These are phyloP conservation scores for Parsonsia alboflavescens DNA, from an alignment of 257 asterid species.

Conservation along the genomic window DNA sequence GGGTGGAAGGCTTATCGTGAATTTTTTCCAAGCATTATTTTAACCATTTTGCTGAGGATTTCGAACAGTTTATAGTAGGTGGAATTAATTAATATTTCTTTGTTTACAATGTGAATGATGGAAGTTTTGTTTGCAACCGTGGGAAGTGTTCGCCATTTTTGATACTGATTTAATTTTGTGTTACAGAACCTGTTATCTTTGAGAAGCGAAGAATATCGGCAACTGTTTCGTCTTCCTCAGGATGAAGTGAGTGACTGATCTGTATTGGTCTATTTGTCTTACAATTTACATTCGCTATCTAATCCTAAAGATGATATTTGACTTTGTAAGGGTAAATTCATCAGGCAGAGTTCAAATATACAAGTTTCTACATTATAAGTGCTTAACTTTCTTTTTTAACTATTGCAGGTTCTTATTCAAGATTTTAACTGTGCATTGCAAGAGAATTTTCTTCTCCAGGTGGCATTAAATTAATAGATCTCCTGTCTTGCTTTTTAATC, in stretches of 20 bases:
- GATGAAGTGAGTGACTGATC: slow-evolving; percentile 66
- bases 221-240: slow-evolving; percentile 80
- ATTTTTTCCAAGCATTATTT: background rate
- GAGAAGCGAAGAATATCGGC: slow-evolving; percentile 91
- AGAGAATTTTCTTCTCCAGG: slow-evolving; percentile 97
- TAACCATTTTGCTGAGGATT: background rate
- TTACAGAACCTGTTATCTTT: slow-evolving; percentile 53
- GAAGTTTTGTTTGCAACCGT: background rate
- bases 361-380: background rate
- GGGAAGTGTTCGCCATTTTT: background rate
- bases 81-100: background rate
- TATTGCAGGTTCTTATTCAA: slow-evolving; percentile 72
- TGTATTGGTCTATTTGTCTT: background rate
- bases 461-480: slow-evolving; percentile 22
- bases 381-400: slow-evolving; percentile 21
- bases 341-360: background rate
- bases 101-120: background rate
- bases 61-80: background rate
- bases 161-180: background rate
- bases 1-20: background rate
- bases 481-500: slow-evolving; percentile 1
- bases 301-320: background rate
- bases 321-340: background rate
- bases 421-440: slow-evolving; percentile 97
- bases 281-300: background rate